These are phyloP conservation scores for Aspergillus sp. DNA, from an alignment of 2,329 filamentous ascomycete genomes.

Conservation along the genomic window DNA sequence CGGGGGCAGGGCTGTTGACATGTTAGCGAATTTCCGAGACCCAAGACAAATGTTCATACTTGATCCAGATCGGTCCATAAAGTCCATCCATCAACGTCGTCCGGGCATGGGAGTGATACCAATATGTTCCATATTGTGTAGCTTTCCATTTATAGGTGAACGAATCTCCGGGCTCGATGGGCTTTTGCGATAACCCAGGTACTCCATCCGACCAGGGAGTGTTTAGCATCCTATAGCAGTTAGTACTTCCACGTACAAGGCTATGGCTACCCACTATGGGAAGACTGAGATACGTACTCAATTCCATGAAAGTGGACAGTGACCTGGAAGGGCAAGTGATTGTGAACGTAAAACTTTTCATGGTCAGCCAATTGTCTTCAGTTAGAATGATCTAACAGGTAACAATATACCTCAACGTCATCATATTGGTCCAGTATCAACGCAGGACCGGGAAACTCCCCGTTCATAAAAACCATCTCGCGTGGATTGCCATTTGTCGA, in stretches of 20 bases:
- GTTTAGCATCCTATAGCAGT: constrained; percentile 32
- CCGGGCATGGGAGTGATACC: constrained; percentile 52
- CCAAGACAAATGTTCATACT: constrained; percentile 7
- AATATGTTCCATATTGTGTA: constrained; percentile 53
- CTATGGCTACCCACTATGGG: no score
- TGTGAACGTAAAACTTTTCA: constrained; percentile 23
- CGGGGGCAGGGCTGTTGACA: constrained; percentile 33
- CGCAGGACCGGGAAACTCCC: constrained; percentile 26
- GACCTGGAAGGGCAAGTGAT: constrained; percentile 24
- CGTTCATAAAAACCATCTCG: constrained; percentile 29
- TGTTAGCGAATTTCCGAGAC: constrained; percentile 21
- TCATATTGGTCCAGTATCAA: constrained; percentile 23
- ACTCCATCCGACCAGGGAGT: constrained; percentile 59
- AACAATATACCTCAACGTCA: constrained; percentile 18
- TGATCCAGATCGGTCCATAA: constrained; percentile 44
- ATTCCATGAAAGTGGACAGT: constrained; percentile 38
- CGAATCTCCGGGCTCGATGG: constrained; percentile 45
- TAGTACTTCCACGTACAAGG: no score
- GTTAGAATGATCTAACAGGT: no score
- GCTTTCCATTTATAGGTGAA: constrained; percentile 53
- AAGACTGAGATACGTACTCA: constrained; percentile 14
- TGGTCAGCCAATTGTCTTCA: neutral
- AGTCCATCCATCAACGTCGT: constrained; percentile 56
- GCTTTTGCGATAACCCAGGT: constrained; percentile 51
- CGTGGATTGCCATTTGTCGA: constrained; percentile 27